Evolutionary conservation across 257 asterid genomes (phyloP).

Genomic region (Solanum chmielewskii): DNA sequence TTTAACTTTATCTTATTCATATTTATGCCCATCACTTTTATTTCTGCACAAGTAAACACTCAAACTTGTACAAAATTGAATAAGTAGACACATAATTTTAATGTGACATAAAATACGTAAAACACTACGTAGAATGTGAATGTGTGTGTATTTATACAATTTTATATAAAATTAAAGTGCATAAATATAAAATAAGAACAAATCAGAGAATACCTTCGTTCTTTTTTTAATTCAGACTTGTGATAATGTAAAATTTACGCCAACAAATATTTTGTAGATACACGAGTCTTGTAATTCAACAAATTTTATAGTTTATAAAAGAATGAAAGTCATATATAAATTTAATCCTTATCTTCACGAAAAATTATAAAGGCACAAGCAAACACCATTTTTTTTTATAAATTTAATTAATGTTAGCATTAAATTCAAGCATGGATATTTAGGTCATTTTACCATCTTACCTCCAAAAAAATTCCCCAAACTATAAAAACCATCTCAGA

Average conservation of each 20-base stretch:
- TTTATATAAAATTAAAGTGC: no score
- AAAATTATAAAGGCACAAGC: not conserved
- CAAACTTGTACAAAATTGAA: no score
- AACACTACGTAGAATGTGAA: no score
- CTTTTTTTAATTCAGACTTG: no score
- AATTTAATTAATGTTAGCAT: not conserved
- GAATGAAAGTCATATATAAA: not conserved
- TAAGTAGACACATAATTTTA: no score
- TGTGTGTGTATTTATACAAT: no score
- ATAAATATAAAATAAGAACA: no score
- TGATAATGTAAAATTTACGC: not conserved
- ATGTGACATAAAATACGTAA: no score
- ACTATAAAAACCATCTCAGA: not conserved
- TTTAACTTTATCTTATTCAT: no score
- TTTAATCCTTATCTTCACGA: not conserved
- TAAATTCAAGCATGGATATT: slow-evolving; percentile 1
- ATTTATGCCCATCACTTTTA: no score
- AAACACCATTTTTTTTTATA: accelerated
- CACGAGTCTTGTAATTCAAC: not conserved
- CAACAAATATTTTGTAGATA: not conserved
- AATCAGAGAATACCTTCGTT: no score
- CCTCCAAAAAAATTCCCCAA: not conserved
- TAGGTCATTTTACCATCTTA: slow-evolving; percentile 7
- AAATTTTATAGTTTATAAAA: not conserved
- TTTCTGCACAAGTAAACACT: no score